A percentile compares a stretch with the other conserved stretches of the same genome.
Conservation (phyloP, 768 basidiomycete species). For the Melanogaster broomeanus region DNA sequence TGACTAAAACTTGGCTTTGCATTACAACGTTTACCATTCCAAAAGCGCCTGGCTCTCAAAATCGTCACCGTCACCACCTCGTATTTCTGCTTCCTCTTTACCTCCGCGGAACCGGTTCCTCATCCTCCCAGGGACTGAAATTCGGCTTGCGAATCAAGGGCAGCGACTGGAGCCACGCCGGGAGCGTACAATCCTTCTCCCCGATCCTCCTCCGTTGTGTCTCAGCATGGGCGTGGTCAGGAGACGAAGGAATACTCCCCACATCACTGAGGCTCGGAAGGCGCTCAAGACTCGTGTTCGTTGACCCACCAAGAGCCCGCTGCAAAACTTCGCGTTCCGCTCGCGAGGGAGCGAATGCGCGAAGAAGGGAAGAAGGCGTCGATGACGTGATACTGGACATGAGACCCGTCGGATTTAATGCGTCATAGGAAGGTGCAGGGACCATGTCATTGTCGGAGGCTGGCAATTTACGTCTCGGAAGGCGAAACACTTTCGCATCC, state of each 20-base stretch:
- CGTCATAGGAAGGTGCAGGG: conserved; percentile 43
- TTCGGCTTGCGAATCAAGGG: conserved; percentile 68
- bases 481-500: conserved; percentile 81
- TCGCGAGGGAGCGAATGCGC: conserved; percentile 86
- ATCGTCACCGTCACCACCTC: neutral
- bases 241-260: conserved; percentile 70
- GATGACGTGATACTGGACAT: conserved; percentile 40
- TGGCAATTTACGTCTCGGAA: conserved; percentile 33
- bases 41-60: neutral
- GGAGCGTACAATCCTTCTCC: conserved; percentile 39
- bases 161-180: conserved; percentile 70
- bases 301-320: conserved; percentile 72
- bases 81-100: conserved; percentile 22
- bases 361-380: conserved; percentile 54
- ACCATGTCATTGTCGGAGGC: neutral
- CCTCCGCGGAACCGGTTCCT: conserved; percentile 40
- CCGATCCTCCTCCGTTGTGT: conserved; percentile 19
- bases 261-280: conserved; percentile 80
- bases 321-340: conserved; percentile 85
- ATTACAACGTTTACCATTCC: conserved; percentile 4
- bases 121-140: conserved; percentile 85
- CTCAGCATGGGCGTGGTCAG: conserved; percentile 50
- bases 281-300: conserved; percentile 75
- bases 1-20: conserved; percentile 11
- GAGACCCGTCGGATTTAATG: conserved; percentile 63